phyloP scores from a whole-genome alignment of 805 yeast species.

The Wickerhamomyces bovis region DNA sequence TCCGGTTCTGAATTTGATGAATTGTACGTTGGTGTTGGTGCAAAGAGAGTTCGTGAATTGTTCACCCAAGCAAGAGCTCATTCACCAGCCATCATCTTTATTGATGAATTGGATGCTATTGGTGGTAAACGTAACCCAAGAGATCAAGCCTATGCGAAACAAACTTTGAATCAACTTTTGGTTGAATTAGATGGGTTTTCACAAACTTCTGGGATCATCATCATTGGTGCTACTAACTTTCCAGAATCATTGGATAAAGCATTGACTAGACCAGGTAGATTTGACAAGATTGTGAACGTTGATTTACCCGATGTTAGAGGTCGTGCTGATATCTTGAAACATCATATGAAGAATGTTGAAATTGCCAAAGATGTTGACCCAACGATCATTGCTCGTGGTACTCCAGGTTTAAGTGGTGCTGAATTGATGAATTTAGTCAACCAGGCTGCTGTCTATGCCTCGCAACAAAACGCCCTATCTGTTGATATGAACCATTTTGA shows the following conservation, averaged over 20 bases:
- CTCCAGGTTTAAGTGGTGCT: conserved; percentile 98
- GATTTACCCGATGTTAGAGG: conserved; percentile 98
- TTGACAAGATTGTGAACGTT: conserved; percentile 91
- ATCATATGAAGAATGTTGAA: conserved; percentile 88
- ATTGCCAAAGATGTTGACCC: conserved; percentile 83
- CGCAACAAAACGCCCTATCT: conserved; percentile 83
- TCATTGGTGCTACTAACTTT: conserved; percentile 97
- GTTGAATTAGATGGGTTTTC: conserved; percentile 96
- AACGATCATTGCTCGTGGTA: conserved; percentile 87
- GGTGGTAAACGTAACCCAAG: conserved; percentile 97
- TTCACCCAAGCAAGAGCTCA: conserved; percentile 89
- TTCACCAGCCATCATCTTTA: conserved; percentile 95
- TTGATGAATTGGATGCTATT: conserved; percentile 97
- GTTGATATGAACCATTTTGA: conserved; percentile 91
- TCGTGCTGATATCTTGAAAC: conserved; percentile 84
- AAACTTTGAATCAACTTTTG: conserved; percentile 89
- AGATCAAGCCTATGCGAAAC: conserved; percentile 97
- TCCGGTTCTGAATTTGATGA: conserved; percentile 98
- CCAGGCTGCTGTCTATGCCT: conserved; percentile 97
- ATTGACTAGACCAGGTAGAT: conserved; percentile 95
- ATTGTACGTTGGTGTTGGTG: conserved; percentile 98
- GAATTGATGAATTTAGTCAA: conserved; percentile 92
- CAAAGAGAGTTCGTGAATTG: conserved; percentile 92
- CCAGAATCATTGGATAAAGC: conserved; percentile 97
- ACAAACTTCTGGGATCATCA: conserved; percentile 87